These are phyloP conservation scores for Rhodamnia rubescens DNA, from an alignment of 345 rosid species.

Conservation along the genomic window DNA sequence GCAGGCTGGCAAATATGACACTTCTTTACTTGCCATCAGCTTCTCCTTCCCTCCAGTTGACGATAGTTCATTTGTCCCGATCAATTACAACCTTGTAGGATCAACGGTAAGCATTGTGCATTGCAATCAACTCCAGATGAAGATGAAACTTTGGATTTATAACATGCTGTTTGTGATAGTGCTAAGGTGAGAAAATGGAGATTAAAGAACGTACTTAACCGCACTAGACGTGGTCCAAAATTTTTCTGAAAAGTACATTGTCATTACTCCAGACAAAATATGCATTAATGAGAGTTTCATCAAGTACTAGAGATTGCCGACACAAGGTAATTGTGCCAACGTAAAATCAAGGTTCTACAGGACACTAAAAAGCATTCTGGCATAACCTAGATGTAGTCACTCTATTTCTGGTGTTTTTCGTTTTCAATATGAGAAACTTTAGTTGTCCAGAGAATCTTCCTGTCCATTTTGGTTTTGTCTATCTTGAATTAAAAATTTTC, in stretches of 20 bases:
- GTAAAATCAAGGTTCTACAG: background rate
- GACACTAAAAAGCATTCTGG: background rate
- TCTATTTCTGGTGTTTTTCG: background rate
- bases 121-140: background rate
- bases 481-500: background rate
- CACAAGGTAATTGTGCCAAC: background rate
- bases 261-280: background rate
- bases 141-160: background rate
- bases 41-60: slow-evolving; percentile 48
- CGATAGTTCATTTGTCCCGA: slow-evolving; percentile 29
- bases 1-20: slow-evolving; percentile 31
- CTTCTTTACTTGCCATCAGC: slow-evolving; percentile 72
- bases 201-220: background rate
- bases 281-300: background rate
- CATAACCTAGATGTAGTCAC: background rate
- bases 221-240: background rate
- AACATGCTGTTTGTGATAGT: background rate
- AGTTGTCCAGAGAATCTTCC: background rate
- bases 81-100: slow-evolving; percentile 68
- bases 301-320: background rate
- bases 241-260: background rate
- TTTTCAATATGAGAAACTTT: background rate
- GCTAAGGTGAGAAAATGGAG: background rate
- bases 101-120: slow-evolving; percentile 46
- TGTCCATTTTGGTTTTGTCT: background rate